These are phyloP conservation scores for Sporisorium reilianum DNA, from an alignment of 1,284 basidiomycete genomes.

Conservation along the genomic window DNA sequence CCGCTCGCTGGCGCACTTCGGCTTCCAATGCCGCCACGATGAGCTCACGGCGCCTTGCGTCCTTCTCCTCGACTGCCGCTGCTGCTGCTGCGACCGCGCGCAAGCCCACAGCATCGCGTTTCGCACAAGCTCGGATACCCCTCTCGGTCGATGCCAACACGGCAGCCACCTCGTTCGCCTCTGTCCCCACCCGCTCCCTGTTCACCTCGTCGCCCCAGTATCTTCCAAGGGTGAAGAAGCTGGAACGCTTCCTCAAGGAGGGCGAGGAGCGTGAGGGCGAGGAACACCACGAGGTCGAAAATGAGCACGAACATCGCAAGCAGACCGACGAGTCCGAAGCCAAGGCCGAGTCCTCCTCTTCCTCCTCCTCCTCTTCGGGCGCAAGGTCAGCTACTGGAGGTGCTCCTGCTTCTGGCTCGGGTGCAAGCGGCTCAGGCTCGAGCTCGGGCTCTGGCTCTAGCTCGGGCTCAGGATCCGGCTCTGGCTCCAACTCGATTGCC, in stretches of 20 bases:
- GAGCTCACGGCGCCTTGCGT: slow-evolving; percentile 21
- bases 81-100: slow-evolving; percentile 7
- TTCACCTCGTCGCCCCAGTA: slow-evolving; percentile 34
- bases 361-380: slow-evolving; percentile 28
- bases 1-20: slow-evolving; percentile 36
- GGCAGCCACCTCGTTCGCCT: slow-evolving; percentile 2
- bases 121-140: slow-evolving; percentile 9
- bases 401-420: slow-evolving; percentile 19
- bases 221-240: slow-evolving; percentile 50
- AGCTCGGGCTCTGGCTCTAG: slow-evolving; percentile 23
- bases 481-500: slow-evolving; percentile 52
- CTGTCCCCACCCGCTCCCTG: slow-evolving; percentile 22
- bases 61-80: slow-evolving; percentile 15
- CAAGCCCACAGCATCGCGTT: slow-evolving; percentile 2
- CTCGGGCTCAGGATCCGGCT: slow-evolving; percentile 27
- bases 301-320: slow-evolving; percentile 30
- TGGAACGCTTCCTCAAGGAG: slow-evolving; percentile 14
- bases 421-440: slow-evolving; percentile 15
- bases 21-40: slow-evolving; percentile 13
- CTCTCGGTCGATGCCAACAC: not conserved
- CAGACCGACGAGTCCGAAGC: slow-evolving; percentile 12
- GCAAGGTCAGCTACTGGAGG: slow-evolving; percentile 24
- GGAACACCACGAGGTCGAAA: slow-evolving; percentile 41
- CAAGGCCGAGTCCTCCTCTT: slow-evolving; percentile 34
- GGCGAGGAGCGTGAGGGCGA: slow-evolving; percentile 33